Conservation (phyloP, 805 yeast genomes). For the Metschnikowia amazonensis region DNA sequence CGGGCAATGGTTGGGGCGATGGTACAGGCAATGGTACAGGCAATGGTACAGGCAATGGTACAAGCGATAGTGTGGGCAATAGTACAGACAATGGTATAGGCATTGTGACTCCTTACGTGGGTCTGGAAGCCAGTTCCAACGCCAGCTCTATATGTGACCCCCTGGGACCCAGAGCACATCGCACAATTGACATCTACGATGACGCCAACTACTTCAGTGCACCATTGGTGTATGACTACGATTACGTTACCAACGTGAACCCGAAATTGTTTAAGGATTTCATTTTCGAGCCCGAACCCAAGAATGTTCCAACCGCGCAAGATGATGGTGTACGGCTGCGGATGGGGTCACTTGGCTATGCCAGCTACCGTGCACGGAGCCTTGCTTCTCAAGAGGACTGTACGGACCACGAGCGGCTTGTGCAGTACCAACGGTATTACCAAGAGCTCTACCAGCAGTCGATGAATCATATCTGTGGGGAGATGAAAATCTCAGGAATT, state of each 20-base stretch:
- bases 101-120: background rate
- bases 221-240: conserved; percentile 42
- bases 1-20: no score
- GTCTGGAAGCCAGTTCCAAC: background rate
- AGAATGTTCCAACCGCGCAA: background rate
- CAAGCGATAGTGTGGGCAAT: conserved; percentile 7
- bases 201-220: conserved; percentile 21
- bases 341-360: conserved; percentile 3
- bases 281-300: conserved; percentile 28
- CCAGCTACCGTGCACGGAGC: conserved; percentile 3
- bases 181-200: conserved; percentile 12
- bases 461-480: conserved; percentile 37
- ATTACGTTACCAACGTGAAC: conserved; percentile 32
- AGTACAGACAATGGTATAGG: background rate
- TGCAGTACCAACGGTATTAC: conserved; percentile 13
- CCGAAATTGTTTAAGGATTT: conserved; percentile 38
- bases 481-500: conserved; percentile 41
- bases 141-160: background rate
- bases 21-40: no score
- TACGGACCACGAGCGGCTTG: conserved; percentile 1
- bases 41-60: no score
- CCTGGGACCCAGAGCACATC: conserved; percentile 4
- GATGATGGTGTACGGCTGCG: background rate
- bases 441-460: conserved; percentile 31
- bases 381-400: conserved; percentile 1